These are phyloP conservation scores for Paxillus ammoniavirescens DNA, from an alignment of 768 basidiomycete species.

Conservation along the genomic window DNA sequence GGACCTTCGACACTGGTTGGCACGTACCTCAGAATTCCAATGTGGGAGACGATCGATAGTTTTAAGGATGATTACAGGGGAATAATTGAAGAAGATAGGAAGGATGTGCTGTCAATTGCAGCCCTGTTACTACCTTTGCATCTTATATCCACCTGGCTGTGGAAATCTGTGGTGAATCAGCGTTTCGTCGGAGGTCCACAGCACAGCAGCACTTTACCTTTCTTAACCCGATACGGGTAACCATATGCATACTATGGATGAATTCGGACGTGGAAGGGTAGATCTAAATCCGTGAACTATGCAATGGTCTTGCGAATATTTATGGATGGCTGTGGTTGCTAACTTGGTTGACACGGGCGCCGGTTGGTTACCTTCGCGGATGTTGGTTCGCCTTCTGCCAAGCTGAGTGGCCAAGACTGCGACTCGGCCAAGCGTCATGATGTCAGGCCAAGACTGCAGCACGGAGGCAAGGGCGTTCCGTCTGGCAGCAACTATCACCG, in stretches of 20 bases:
- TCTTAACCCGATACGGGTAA: conserved; percentile 12
- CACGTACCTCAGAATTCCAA: background rate
- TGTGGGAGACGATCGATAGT: background rate
- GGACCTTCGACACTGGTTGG: background rate
- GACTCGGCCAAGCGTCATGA: no score
- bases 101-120: background rate
- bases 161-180: background rate
- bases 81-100: background rate
- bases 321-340: no score
- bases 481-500: no score
- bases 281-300: no score
- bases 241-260: background rate
- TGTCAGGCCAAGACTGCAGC: no score
- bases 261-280: no score
- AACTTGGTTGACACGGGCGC: no score
- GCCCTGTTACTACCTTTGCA: background rate
- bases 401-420: no score
- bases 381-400: no score
- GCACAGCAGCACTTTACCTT: conserved; percentile 9
- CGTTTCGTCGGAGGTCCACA: background rate
- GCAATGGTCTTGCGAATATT: no score
- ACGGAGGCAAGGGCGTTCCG: no score
- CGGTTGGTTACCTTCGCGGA: no score
- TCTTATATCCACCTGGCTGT: background rate
- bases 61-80: background rate